Evolutionary conservation across 1,284 basidiomycete genomes (phyloP).

Genomic region (Paramarasmius palmivorus): DNA sequence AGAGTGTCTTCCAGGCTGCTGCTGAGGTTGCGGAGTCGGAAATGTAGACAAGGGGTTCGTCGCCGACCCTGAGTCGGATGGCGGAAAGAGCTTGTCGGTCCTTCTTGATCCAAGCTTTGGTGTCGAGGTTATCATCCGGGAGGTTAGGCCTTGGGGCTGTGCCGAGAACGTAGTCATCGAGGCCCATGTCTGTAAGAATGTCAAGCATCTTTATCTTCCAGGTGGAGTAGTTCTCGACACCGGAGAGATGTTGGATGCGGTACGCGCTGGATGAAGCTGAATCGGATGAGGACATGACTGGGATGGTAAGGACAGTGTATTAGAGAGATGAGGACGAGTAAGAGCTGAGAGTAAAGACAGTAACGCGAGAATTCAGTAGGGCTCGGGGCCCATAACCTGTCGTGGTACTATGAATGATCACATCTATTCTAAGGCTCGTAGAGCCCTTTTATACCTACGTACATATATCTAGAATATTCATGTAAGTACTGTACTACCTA

Average conservation of each 20-base stretch:
- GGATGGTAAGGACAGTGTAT: too few species aligned
- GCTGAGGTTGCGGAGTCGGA: slow-evolving; percentile 15
- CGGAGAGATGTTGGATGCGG: slow-evolving; percentile 29
- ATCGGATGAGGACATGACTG: neutral
- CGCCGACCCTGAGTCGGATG: slow-evolving; percentile 25
- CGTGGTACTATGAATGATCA: too few species aligned
- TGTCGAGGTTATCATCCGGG: slow-evolving; percentile 1
- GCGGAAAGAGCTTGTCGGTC: slow-evolving; percentile 23
- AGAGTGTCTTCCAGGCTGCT: slow-evolving; percentile 25
- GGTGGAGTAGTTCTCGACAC: slow-evolving; percentile 28
- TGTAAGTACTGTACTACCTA: too few species aligned
- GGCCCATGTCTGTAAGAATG: slow-evolving; percentile 28
- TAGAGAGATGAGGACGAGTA: too few species aligned
- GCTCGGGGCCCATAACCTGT: too few species aligned
- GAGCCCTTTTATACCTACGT: too few species aligned
- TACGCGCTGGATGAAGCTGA: slow-evolving; percentile 14
- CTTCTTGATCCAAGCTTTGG: neutral
- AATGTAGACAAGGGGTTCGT: slow-evolving; percentile 24
- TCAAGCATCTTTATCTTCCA: slow-evolving; percentile 33
- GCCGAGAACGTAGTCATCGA: slow-evolving; percentile 21
- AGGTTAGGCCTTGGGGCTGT: slow-evolving; percentile 1
- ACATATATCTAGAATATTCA: too few species aligned
- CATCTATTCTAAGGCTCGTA: too few species aligned
- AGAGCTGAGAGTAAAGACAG: too few species aligned
- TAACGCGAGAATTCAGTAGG: too few species aligned